A percentile compares a stretch with the other conserved stretches of the same genome.
Evolutionary conservation across 306 rosid genomes (phyloP).

Genomic region (Acacia crassicarpa): DNA sequence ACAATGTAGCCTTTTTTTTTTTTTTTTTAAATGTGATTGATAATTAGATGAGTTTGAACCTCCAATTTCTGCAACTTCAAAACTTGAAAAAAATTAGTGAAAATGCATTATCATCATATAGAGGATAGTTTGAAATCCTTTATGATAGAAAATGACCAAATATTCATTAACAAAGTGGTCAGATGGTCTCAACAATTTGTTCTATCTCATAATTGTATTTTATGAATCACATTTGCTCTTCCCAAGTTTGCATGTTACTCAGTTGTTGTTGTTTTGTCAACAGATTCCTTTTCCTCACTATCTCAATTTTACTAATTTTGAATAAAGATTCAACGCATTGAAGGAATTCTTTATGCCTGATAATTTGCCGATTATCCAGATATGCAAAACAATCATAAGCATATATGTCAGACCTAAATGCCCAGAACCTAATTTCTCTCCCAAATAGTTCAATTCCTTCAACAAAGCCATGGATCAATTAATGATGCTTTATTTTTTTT

Average conservation of each 20-base stretch:
- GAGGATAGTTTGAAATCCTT: background rate
- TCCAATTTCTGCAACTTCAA: slow-evolving; percentile 18
- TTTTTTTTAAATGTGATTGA: background rate
- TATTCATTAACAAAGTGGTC: background rate
- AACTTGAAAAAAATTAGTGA: background rate
- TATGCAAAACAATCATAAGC: slow-evolving; percentile 5
- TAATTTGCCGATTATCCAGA: background rate
- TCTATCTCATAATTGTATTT: background rate
- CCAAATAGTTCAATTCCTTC: slow-evolving; percentile 9
- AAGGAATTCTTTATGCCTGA: slow-evolving; percentile 11
- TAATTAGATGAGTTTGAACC: slow-evolving; percentile 3
- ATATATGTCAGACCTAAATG: background rate
- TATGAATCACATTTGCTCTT: slow-evolving; percentile 6
- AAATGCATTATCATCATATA: background rate
- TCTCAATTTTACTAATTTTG: background rate
- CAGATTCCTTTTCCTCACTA: background rate
- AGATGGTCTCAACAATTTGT: background rate
- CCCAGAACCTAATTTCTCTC: slow-evolving; percentile 10
- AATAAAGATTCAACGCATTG: background rate
- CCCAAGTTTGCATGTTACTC: background rate
- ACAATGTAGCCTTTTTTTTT: background rate
- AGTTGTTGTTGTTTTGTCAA: background rate
- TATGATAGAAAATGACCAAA: background rate
- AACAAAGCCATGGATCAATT: slow-evolving; percentile 20
- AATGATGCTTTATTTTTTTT: background rate